Evolutionary conservation across 169 alveolate species (phyloP), one percentile per base, ranked within the genome.

Genomic region (Cytauxzoon felis): DNA sequence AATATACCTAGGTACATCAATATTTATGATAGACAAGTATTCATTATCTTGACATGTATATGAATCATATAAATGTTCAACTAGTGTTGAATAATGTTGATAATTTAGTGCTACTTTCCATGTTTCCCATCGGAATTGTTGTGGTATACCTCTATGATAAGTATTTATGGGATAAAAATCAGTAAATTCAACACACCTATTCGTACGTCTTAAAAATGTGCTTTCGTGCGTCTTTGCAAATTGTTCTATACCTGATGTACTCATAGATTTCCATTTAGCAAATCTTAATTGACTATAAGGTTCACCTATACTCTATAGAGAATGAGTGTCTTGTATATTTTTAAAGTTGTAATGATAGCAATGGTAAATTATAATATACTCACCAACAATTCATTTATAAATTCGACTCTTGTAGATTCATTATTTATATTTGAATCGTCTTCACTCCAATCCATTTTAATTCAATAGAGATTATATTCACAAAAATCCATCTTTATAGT

Each of bases 111-210:
- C 84, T 48, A 73, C 84, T 50, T 73, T 73, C 90, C 90, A 83
- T 45, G 76, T 78, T 58, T 41, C 83, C 90, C 90, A 83, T 32
- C 90, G 79, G 34, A 32, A 83, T 24, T 80, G 56, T 43, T 83
- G 90, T 26, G 90, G 90, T 8, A 80, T 80, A n/a, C 90, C 90
- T 54, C 90, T 80, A 33, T 41, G 58, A 7, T 56, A n/a, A 21
- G 29, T 57, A 11, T 41, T 59, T 21, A 8, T 59, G 18, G 24
- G 2, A 29, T 18, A 36, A 11, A 30, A 21, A 7, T 13, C 3
- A 65, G 42, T 16, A 16, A 18, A 21, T 1, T 16, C 23, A 5
- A 18, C 43, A 6, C 19, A 73, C 84, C 84, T 73, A 65, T 73
- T 73, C 11, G 84, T 73, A 13, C 84, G 64, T 18, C 84, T 58